phyloP scores from a whole-genome alignment of 352 stramenopile species.

The Phytophthora pisi region DNA sequence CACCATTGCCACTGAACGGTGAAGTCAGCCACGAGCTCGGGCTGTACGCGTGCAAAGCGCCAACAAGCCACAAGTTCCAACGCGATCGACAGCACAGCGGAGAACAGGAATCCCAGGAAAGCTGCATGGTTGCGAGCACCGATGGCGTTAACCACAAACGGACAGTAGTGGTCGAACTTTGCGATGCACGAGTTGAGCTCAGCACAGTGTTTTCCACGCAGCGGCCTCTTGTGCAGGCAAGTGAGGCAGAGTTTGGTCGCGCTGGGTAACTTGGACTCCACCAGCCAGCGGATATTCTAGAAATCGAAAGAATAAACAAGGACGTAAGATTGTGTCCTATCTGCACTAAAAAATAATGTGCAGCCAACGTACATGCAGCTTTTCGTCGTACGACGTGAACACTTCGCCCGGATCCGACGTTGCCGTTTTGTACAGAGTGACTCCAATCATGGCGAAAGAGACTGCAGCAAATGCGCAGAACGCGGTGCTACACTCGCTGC shows the following conservation, averaged over 20 bases:
- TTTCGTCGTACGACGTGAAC: constrained; percentile 71
- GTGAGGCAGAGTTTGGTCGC: constrained; percentile 82
- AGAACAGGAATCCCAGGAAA: constrained; percentile 94
- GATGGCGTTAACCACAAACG: constrained; percentile 93
- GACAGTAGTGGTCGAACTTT: constrained; percentile 88
- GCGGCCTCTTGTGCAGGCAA: constrained; percentile 74
- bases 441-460: constrained; percentile 46
- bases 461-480: constrained; percentile 33
- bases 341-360: background rate
- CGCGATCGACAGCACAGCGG: constrained; percentile 59
- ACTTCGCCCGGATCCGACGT: constrained; percentile 65
- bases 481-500: constrained; percentile 30
- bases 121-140: constrained; percentile 93
- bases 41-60: constrained; percentile 45
- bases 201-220: constrained; percentile 81
- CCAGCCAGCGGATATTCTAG: constrained; percentile 70
- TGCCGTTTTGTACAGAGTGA: constrained; percentile 63
- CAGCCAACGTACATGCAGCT: constrained; percentile 50
- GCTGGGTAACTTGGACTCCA: constrained; percentile 76
- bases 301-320: background rate
- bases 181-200: constrained; percentile 82
- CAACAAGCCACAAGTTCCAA: constrained; percentile 55
- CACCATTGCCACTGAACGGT: constrained; percentile 41
- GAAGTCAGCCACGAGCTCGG: constrained; percentile 35
- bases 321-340: background rate